Evolutionary conservation across 129 eudicot species (phyloP).

Genomic region (Chrysanthemum seticuspe): DNA sequence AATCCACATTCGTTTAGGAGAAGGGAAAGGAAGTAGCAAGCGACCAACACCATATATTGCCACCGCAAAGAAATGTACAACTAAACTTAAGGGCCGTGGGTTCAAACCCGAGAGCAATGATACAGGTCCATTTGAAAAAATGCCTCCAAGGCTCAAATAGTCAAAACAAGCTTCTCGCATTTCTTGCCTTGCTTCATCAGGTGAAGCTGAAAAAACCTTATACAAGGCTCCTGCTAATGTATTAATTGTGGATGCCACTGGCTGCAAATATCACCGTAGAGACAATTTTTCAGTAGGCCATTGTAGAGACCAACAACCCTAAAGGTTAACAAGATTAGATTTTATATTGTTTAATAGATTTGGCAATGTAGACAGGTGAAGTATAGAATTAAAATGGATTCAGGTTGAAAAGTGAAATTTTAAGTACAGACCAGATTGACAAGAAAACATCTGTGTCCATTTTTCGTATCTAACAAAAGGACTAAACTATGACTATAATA

Average conservation of each 20-base stretch:
- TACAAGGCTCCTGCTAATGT: conserved; percentile 87
- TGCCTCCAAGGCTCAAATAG: conserved; percentile 87
- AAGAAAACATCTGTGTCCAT: no score
- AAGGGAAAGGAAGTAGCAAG: conserved; percentile 71
- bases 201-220: conserved; percentile 76
- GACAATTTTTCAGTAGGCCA: conserved; percentile 1
- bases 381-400: no score
- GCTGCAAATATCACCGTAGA: conserved; percentile 39
- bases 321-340: neutral
- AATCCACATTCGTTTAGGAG: conserved; percentile 65
- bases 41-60: conserved; percentile 91
- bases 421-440: no score
- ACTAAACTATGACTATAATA: no score
- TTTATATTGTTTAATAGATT: neutral
- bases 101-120: conserved; percentile 82
- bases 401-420: neutral
- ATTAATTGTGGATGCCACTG: conserved; percentile 90
- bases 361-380: no score
- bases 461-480: no score
- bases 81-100: conserved; percentile 79
- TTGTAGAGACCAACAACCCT: neutral
- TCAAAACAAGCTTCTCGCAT: conserved; percentile 95
- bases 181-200: conserved; percentile 82
- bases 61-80: conserved; percentile 91
- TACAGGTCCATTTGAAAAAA: conserved; percentile 73